Percentiles rank a stretch among this genome's conserved stretches.
phyloP scores from a whole-genome alignment of 495 filamentous ascomycete genomes.

The Schizothecium vesticola region DNA sequence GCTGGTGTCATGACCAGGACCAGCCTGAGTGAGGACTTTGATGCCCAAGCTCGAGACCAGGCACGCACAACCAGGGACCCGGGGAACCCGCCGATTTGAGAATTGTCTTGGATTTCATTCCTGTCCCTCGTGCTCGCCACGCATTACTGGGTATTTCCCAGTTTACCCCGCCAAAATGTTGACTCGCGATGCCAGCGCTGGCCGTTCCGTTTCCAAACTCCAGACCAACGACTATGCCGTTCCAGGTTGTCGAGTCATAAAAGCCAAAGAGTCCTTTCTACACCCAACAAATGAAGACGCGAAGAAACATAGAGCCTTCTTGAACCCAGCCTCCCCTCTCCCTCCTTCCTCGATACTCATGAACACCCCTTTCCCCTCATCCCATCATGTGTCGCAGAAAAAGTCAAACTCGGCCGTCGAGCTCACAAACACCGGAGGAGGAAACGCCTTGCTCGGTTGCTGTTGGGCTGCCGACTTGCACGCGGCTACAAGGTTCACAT shows the following conservation, averaged over 20 bases:
- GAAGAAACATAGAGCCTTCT: not conserved
- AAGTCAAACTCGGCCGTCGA: conserved; percentile 34
- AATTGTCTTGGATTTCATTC: not conserved
- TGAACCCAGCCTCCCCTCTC: not conserved
- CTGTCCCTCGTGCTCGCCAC: not conserved
- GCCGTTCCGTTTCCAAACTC: not conserved
- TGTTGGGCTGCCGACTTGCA: conserved; percentile 25
- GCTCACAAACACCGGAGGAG: conserved; percentile 22
- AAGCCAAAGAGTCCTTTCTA: not conserved
- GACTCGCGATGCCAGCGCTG: not conserved
- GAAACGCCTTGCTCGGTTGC: conserved; percentile 23
- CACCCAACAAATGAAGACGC: not conserved
- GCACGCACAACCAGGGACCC: no score
- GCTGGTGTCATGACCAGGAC: not conserved
- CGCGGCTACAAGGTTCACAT: conserved; percentile 14
- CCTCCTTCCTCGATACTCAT: not conserved
- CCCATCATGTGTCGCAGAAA: conserved; percentile 27
- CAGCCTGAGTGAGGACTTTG: not conserved
- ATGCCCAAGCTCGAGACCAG: not conserved
- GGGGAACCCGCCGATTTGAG: not conserved
- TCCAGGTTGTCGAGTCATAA: not conserved
- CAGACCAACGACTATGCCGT: not conserved
- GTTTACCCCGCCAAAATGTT: not conserved
- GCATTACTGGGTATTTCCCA: not conserved
- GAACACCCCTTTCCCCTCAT: not conserved